Percentiles rank a stretch among this genome's conserved stretches.
These are phyloP conservation scores for Protomyces pachydermus DNA, from an alignment of 1,139 yeast genomes.

Conservation along the genomic window DNA sequence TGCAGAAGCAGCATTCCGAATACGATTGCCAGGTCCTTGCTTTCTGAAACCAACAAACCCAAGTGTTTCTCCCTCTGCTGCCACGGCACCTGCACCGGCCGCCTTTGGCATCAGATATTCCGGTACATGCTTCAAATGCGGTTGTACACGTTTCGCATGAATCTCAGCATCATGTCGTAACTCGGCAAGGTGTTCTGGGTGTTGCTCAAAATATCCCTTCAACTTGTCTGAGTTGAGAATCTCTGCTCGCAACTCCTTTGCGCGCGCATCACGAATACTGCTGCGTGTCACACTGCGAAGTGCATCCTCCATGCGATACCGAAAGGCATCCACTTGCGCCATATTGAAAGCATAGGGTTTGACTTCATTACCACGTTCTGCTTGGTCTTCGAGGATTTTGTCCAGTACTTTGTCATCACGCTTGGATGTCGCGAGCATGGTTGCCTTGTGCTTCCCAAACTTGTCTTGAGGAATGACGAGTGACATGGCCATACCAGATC, in stretches of 20 bases:
- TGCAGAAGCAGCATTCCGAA: conserved; percentile 16
- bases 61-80: neutral
- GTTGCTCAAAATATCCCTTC: conserved; percentile 92
- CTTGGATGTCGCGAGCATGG: conserved; percentile 64
- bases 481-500: conserved; percentile 89
- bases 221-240: conserved; percentile 81
- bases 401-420: conserved; percentile 80
- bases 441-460: conserved; percentile 83
- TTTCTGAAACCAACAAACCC: conserved; percentile 19
- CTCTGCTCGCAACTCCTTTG: conserved; percentile 83
- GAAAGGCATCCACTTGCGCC: conserved; percentile 89
- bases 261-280: conserved; percentile 88
- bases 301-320: conserved; percentile 96
- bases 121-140: conserved; percentile 87
- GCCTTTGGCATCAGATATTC: conserved; percentile 85
- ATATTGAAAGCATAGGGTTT: conserved; percentile 85
- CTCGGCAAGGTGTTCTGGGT: conserved; percentile 88
- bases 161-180: conserved; percentile 88
- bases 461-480: conserved; percentile 81
- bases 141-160: conserved; percentile 76
- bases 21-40: conserved; percentile 9
- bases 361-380: conserved; percentile 40
- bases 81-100: conserved; percentile 39
- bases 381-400: conserved; percentile 74
- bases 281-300: conserved; percentile 89